Conservation (phyloP, 306 rosid species). For the Arachis hypogaea region DNA sequence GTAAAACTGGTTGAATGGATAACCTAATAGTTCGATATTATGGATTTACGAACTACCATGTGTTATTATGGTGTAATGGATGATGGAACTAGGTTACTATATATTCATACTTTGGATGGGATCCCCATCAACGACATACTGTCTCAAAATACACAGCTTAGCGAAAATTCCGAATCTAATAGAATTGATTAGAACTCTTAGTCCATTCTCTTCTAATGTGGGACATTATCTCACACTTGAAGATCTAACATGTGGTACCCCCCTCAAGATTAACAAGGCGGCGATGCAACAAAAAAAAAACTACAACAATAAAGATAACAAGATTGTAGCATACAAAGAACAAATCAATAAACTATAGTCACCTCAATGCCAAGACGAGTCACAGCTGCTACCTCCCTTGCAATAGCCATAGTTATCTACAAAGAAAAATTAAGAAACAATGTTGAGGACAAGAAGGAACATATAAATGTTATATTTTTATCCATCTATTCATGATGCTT, state of each 20-base stretch:
- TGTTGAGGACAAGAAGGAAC: conserved; percentile 19
- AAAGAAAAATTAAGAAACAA: conserved; percentile 28
- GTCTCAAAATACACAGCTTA: too few relatives aligned
- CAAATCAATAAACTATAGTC: conserved; percentile 18
- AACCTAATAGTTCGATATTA: too few relatives aligned
- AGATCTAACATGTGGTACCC: background rate
- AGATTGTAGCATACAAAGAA: background rate
- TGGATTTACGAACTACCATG: too few relatives aligned
- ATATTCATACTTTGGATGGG: too few relatives aligned
- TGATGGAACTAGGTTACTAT: too few relatives aligned
- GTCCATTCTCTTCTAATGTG: too few relatives aligned
- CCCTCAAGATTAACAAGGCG: background rate
- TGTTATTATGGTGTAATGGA: too few relatives aligned
- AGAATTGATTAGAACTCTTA: too few relatives aligned
- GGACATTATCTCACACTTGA: too few relatives aligned
- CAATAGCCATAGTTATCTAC: conserved; percentile 90
- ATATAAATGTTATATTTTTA: background rate
- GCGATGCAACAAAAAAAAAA: background rate
- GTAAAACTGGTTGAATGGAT: too few relatives aligned
- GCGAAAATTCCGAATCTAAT: too few relatives aligned
- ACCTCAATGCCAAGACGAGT: conserved; percentile 98
- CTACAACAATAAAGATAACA: conserved; percentile 12
- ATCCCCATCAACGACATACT: too few relatives aligned
- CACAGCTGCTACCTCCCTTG: conserved; percentile 94
- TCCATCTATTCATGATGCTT: background rate